phyloP scores from a whole-genome alignment of 257 asterid species.

The Rhazya stricta region DNA sequence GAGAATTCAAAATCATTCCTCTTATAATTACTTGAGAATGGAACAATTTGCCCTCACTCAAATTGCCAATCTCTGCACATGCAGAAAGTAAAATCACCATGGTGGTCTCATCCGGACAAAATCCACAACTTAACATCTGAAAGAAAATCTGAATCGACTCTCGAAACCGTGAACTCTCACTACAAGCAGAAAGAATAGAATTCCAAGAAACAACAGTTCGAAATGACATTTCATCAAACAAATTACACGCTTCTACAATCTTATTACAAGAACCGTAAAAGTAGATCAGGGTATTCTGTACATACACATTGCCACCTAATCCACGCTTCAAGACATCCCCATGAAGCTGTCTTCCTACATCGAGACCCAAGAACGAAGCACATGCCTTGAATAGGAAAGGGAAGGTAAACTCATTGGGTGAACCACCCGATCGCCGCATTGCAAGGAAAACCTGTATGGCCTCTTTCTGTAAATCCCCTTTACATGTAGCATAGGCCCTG shows the following conservation, averaged over 20 bases:
- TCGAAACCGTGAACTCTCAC: conserved; percentile 43
- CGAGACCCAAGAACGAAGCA: conserved; percentile 41
- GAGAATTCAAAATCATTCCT: conserved; percentile 46
- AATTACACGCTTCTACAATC: conserved; percentile 35
- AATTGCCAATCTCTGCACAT: conserved; percentile 58
- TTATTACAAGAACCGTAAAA: conserved; percentile 56
- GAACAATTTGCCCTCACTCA: conserved; percentile 60
- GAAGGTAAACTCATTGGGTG: conserved; percentile 57
- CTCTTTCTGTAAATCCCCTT: conserved; percentile 28
- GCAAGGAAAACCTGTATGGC: conserved; percentile 37
- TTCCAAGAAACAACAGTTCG: conserved; percentile 73
- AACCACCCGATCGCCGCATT: conserved; percentile 48
- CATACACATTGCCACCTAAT: conserved; percentile 42
- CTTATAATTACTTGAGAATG: conserved; percentile 61
- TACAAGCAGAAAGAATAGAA: conserved; percentile 53
- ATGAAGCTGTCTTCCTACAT: conserved; percentile 63
- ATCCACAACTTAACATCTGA: conserved; percentile 42
- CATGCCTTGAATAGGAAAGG: conserved; percentile 63
- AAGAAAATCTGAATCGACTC: conserved; percentile 39
- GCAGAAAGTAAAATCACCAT: conserved; percentile 67
- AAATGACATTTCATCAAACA: conserved; percentile 60
- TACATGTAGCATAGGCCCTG: conserved; percentile 41
- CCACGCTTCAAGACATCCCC: conserved; percentile 64
- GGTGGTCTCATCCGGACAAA: conserved; percentile 52
- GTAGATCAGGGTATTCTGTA: conserved; percentile 54